A percentile compares a stretch with the other conserved stretches of the same genome.
phyloP scores from a whole-genome alignment of 2,329 filamentous ascomycete genomes.

The Cladobotryum mycophilum region DNA sequence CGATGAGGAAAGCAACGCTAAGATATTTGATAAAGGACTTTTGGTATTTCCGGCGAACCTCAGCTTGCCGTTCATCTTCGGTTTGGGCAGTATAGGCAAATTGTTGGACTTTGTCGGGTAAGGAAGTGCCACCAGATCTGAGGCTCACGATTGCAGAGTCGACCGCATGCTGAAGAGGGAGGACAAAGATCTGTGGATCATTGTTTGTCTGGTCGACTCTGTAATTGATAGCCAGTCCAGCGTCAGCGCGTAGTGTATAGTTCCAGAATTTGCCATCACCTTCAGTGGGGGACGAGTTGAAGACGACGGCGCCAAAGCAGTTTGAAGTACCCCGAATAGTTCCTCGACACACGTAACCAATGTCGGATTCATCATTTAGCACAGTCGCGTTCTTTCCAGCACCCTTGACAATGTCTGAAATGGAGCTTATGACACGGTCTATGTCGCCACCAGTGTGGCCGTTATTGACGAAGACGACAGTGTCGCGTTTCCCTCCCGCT shows the following conservation, averaged over 20 bases:
- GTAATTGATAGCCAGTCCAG: slow-evolving; percentile 47
- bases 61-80: slow-evolving; percentile 46
- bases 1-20: slow-evolving; percentile 62
- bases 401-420: slow-evolving; percentile 14
- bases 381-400: slow-evolving; percentile 22
- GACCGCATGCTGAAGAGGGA: slow-evolving; percentile 64
- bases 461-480: slow-evolving; percentile 69
- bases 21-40: slow-evolving; percentile 58
- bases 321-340: slow-evolving; percentile 57
- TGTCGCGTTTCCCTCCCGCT: slow-evolving; percentile 51
- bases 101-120: slow-evolving; percentile 26
- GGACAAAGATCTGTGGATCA: slow-evolving; percentile 57
- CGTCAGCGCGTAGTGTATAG: slow-evolving; percentile 64
- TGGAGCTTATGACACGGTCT: slow-evolving; percentile 55
- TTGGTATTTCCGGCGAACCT: slow-evolving; percentile 57
- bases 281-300: slow-evolving; percentile 62
- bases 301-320: slow-evolving; percentile 68
- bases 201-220: slow-evolving; percentile 51
- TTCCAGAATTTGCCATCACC: slow-evolving; percentile 54
- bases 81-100: slow-evolving; percentile 28
- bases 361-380: slow-evolving; percentile 19
- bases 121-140: slow-evolving; percentile 4
- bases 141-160: slow-evolving; percentile 50
- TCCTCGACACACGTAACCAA: slow-evolving; percentile 47
- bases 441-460: slow-evolving; percentile 64